phyloP scores from a whole-genome alignment of 495 filamentous ascomycete genomes.

The Hypoxylon lenormandii region DNA sequence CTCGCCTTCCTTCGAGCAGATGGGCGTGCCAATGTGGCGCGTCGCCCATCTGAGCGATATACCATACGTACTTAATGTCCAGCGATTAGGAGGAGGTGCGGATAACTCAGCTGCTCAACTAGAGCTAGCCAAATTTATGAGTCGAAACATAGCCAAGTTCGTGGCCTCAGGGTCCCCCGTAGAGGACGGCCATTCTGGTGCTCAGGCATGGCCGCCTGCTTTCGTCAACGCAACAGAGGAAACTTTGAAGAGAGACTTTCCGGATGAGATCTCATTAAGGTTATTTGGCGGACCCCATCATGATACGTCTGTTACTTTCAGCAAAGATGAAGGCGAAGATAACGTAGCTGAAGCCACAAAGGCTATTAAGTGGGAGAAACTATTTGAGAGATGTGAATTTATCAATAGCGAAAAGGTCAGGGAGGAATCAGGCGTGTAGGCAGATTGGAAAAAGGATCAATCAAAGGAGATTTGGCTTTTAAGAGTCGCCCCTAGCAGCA shows the following conservation, averaged over 20 bases:
- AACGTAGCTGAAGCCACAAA: neutral
- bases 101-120: conserved; percentile 16
- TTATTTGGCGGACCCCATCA: conserved; percentile 16
- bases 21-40: conserved; percentile 21
- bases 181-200: too few relatives aligned
- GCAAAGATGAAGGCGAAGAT: neutral
- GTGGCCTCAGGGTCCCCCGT: too few relatives aligned
- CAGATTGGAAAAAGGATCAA: too few relatives aligned
- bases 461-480: too few relatives aligned
- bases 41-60: conserved; percentile 26
- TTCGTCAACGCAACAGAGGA: conserved; percentile 9
- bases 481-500: too few relatives aligned
- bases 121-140: conserved; percentile 6
- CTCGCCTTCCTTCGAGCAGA: conserved; percentile 7
- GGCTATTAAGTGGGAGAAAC: conserved; percentile 21
- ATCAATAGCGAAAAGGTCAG: conserved; percentile 25
- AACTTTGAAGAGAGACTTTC: conserved; percentile 9
- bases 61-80: conserved; percentile 20
- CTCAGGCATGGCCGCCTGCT: conserved; percentile 5
- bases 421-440: conserved; percentile 36
- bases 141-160: conserved; percentile 20
- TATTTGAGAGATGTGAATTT: conserved; percentile 29
- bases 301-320: conserved; percentile 7
- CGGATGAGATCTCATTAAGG: conserved; percentile 2
- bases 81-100: conserved; percentile 9